Base-by-base conservation (phyloP, 768 basidiomycete genomes). In the Panaeolus cyanescens region DNA sequence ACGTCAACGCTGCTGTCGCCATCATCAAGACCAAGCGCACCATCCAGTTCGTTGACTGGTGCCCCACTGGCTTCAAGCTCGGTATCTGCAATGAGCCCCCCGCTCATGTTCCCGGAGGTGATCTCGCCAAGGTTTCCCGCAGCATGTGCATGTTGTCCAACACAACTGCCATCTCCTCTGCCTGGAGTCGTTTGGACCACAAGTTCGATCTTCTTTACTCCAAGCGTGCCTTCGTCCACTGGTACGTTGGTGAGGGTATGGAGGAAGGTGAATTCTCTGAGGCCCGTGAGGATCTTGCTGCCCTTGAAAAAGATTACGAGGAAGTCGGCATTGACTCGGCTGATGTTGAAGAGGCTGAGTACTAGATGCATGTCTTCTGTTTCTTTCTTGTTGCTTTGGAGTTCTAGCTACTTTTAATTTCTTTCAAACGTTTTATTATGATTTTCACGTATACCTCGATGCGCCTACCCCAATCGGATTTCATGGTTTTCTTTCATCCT, bases 231-330 rank as follows among this genome's bases (percentile, higher is more conserved):
- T 93, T 93, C 65, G 90, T 92, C 25, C 90, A 92, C 75, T 92
- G 94, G 95, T 96, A 96, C 71, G 96, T 97, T 64, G 96, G 96
- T 72, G 96, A 99, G 79, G 96, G 96, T 82, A 98, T 99, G 96
- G 96, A 98, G 74, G 96, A 99, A 83, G 96, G 96, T 77, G 96
- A 99, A 79, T 98, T 98, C 80, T 95, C 94, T 53, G 96, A 97
- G 79, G 96, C 96, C 50, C 91, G 96, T 68, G 96, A 99, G 75
- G 96, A 99, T 79, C 88, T 99, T 63, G 96, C 96, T 40, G 96
- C 96, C 6, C 86, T 99, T 61, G 96, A 98, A 80, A 96, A 93
- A 75, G 94, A 95, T 74, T 95, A 94, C 70, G 92, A 95, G 74
- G 93, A 96, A 76, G 93, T 91, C 65, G 90, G 89, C 60, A 88